These are phyloP conservation scores for Choricystis sp. DNA, from an alignment of 139 green algal species.

Conservation along the genomic window DNA sequence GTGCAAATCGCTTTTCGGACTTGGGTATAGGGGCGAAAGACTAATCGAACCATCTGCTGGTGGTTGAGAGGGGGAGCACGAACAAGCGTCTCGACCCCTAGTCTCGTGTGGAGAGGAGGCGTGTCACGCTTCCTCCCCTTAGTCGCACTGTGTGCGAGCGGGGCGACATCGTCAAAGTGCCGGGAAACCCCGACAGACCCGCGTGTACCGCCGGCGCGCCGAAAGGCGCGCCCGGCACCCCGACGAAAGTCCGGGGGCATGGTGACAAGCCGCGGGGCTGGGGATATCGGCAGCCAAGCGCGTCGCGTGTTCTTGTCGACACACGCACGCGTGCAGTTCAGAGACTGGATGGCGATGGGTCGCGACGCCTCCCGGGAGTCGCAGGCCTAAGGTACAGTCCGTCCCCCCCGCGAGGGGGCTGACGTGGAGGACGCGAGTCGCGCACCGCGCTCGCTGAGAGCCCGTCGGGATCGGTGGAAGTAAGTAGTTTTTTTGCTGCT, in stretches of 20 bases:
- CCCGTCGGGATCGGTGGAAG: background rate
- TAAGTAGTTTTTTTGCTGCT: conserved; percentile 1
- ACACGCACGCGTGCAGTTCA: conserved; percentile 6
- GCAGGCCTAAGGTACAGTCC: conserved; percentile 9
- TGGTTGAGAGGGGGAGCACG: conserved; percentile 1
- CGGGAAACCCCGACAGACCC: conserved; percentile 6
- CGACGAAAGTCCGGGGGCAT: conserved; percentile 1
- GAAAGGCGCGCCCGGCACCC: background rate
- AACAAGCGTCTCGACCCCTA: no score
- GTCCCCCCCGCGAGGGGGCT: conserved; percentile 4
- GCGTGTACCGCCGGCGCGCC: background rate
- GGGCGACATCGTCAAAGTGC: conserved; percentile 14
- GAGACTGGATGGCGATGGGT: conserved; percentile 5
- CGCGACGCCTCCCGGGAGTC: background rate
- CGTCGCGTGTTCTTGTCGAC: background rate
- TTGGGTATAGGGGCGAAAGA: conserved; percentile 96
- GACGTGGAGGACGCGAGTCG: background rate
- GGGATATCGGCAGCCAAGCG: conserved; percentile 10
- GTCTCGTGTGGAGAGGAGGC: no score
- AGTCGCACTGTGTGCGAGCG: background rate
- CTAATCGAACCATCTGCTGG: conserved; percentile 83
- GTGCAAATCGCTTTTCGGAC: conserved; percentile 93
- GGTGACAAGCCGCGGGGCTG: conserved; percentile 4
- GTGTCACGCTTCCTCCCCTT: background rate
- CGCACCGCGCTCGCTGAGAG: background rate